These are phyloP conservation scores for Capronia americana DNA, from an alignment of 2,329 filamentous ascomycete species.

Conservation along the genomic window DNA sequence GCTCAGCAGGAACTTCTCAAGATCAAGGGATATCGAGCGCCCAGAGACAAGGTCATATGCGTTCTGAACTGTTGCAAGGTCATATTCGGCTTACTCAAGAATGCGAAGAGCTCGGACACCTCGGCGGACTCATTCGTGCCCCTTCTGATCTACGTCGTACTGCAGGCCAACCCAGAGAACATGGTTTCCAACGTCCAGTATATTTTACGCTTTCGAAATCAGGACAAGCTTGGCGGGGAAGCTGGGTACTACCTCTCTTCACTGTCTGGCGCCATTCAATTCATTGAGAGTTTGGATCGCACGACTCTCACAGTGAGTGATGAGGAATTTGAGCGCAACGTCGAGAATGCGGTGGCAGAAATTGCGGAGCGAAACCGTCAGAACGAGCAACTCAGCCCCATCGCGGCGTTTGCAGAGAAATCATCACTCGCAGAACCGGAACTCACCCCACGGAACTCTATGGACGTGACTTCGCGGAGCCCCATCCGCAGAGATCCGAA, in stretches of 20 bases:
- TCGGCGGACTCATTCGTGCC: constrained; percentile 97
- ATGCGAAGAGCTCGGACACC: constrained; percentile 83
- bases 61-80: constrained; percentile 99
- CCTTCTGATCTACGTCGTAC: constrained; percentile 90
- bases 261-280: constrained; percentile 83
- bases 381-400: constrained; percentile 52
- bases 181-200: constrained; percentile 98
- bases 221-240: constrained; percentile 96
- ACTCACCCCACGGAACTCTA: constrained; percentile 64
- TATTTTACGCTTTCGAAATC: constrained; percentile 93
- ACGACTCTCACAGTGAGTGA: constrained; percentile 92
- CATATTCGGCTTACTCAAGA: constrained; percentile 92
- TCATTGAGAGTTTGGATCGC: constrained; percentile 94
- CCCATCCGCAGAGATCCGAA: constrained; percentile 46
- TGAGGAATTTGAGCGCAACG: constrained; percentile 92
- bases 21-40: constrained; percentile 96
- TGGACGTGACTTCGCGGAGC: constrained; percentile 61
- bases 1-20: constrained; percentile 95
- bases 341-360: constrained; percentile 93
- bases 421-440: constrained; percentile 61
- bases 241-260: constrained; percentile 98
- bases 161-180: constrained; percentile 93
- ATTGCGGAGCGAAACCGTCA: constrained; percentile 88
- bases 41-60: constrained; percentile 97
- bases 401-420: constrained; percentile 51